Percentiles rank a stretch among this genome's conserved stretches.
Evolutionary conservation across 768 basidiomycete species (phyloP).

Genomic region (Rhizopogon sp.): DNA sequence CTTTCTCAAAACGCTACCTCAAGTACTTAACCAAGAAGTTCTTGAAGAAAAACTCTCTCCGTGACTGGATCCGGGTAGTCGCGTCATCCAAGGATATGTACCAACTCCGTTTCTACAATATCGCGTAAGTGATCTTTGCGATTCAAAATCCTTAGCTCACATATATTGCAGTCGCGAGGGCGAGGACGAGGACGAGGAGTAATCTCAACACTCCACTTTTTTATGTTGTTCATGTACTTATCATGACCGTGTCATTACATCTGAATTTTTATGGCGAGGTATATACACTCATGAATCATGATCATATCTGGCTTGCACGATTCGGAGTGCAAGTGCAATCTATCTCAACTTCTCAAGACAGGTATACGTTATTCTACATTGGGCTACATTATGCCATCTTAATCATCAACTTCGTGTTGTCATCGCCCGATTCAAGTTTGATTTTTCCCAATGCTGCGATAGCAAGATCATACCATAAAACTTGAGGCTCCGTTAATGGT

Average conservation of each 20-base stretch:
- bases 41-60: conserved; percentile 94
- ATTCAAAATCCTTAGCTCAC: conserved; percentile 5
- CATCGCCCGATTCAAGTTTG: conserved; percentile 30
- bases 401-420: conserved; percentile 13
- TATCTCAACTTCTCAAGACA: background rate
- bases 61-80: conserved; percentile 96
- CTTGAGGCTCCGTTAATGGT: conserved; percentile 51
- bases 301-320: background rate
- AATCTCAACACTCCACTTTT: conserved; percentile 1
- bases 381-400: conserved; percentile 1
- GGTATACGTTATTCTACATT: background rate
- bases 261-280: background rate
- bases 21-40: conserved; percentile 99
- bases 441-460: conserved; percentile 54
- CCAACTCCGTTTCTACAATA: conserved; percentile 93
- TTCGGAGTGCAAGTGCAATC: background rate
- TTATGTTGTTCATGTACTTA: background rate
- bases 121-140: conserved; percentile 51
- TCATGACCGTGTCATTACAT: conserved; percentile 2
- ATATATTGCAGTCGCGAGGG: conserved; percentile 34
- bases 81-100: conserved; percentile 92
- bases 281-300: background rate
- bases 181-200: conserved; percentile 55
- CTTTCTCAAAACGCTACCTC: conserved; percentile 95
- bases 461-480: conserved; percentile 70